Evolutionary conservation across 2,329 filamentous ascomycete species (phyloP).

Genomic region (Orbilia oligospora): DNA sequence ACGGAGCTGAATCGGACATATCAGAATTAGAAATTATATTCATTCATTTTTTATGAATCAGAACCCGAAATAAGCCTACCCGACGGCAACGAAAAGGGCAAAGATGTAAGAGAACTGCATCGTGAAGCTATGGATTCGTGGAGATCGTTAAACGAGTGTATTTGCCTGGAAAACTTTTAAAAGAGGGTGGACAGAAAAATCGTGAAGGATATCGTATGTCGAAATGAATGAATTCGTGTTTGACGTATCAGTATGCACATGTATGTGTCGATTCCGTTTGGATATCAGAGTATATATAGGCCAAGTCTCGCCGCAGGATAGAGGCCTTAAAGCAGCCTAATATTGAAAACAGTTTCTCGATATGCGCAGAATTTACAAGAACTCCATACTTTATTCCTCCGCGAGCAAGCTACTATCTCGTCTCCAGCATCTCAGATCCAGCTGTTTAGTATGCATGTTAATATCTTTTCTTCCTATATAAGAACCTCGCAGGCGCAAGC

Average conservation of each 20-base stretch:
- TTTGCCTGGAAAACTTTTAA: background rate
- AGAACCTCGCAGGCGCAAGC: constrained; percentile 23
- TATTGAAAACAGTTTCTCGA: background rate
- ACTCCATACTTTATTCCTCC: constrained; percentile 3
- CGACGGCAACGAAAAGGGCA: constrained; percentile 7
- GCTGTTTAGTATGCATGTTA: constrained; percentile 1
- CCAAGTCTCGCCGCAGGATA: background rate
- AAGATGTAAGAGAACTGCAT: constrained; percentile 24
- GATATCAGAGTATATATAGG: constrained; percentile 14
- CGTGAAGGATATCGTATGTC: background rate
- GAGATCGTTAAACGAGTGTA: constrained; percentile 3
- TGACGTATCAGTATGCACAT: background rate
- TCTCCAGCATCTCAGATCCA: constrained; percentile 22
- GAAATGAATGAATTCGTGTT: constrained; percentile 18
- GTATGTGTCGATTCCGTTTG: background rate
- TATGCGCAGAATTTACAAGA: background rate
- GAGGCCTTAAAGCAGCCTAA: background rate
- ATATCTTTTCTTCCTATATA: background rate
- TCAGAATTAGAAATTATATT: background rate
- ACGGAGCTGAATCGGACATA: background rate
- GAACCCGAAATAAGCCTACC: background rate
- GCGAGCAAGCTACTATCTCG: constrained; percentile 16
- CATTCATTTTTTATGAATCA: background rate
- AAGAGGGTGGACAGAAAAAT: background rate
- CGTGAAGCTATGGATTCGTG: background rate